These are phyloP conservation scores for Inga laurina DNA, from an alignment of 306 rosid genomes.

Conservation along the genomic window DNA sequence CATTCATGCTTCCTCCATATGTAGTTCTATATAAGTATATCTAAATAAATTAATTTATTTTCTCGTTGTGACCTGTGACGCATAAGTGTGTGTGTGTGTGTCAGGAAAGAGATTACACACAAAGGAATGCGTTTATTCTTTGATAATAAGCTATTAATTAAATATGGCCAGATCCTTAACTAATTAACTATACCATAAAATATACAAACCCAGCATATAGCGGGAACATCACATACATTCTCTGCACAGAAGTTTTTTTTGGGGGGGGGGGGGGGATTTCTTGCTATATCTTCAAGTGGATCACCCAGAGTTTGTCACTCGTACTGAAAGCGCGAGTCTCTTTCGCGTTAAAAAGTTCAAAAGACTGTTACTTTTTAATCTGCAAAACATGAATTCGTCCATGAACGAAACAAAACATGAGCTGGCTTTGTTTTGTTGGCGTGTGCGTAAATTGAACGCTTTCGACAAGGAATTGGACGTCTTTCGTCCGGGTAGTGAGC, in stretches of 20 bases:
- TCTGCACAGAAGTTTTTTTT: too few relatives aligned
- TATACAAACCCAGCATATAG: neutral
- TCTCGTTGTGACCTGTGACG: neutral
- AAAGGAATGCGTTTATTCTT: neutral
- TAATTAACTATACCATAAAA: neutral
- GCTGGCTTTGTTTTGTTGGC: neutral
- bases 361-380: neutral
- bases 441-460: neutral
- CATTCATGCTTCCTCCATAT: neutral
- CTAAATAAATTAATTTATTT: neutral
- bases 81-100: neutral
- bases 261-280: too few relatives aligned
- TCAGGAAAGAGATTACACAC: neutral
- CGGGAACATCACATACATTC: too few relatives aligned
- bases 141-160: neutral
- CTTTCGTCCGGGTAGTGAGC: neutral
- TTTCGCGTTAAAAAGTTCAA: too few relatives aligned
- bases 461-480: neutral
- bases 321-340: too few relatives aligned
- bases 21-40: neutral
- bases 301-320: too few relatives aligned
- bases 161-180: neutral
- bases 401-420: neutral
- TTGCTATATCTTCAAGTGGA: too few relatives aligned
- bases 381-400: neutral